phyloP scores from a whole-genome alignment of 129 eudicot species.

The Logfia minima region DNA sequence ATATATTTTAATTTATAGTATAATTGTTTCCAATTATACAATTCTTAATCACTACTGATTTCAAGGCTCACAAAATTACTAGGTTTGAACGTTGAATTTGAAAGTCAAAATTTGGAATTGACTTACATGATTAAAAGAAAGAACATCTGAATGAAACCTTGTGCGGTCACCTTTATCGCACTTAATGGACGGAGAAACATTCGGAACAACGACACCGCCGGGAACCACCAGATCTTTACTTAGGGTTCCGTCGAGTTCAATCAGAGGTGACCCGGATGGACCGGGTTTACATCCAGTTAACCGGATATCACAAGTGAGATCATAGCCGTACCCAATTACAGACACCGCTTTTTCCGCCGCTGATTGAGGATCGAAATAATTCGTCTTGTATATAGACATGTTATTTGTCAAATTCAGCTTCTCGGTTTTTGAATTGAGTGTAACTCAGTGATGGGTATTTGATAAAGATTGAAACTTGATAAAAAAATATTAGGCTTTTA shows the following conservation, averaged over 20 bases:
- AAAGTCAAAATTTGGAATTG: slow-evolving; percentile 8
- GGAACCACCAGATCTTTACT: slow-evolving; percentile 68
- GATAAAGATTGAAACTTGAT: slow-evolving; percentile 11
- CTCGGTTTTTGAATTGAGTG: slow-evolving; percentile 15
- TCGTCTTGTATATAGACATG: slow-evolving; percentile 52
- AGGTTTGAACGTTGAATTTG: neutral
- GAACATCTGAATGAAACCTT: slow-evolving; percentile 84
- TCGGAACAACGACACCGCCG: slow-evolving; percentile 60
- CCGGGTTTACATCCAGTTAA: slow-evolving; percentile 74
- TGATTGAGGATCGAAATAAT: slow-evolving; percentile 52
- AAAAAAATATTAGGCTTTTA: neutral
- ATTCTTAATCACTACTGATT: neutral
- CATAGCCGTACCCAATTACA: slow-evolving; percentile 83
- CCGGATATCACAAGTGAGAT: slow-evolving; percentile 71
- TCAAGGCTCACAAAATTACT: neutral
- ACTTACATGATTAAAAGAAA: slow-evolving; percentile 71
- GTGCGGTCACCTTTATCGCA: slow-evolving; percentile 98
- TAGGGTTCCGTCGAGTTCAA: slow-evolving; percentile 51
- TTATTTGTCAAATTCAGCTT: neutral
- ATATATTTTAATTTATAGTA: too few relatives aligned
- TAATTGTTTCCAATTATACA: neutral
- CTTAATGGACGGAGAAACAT: slow-evolving; percentile 63
- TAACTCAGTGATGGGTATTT: slow-evolving; percentile 15
- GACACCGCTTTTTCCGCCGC: slow-evolving; percentile 91
- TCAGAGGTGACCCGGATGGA: slow-evolving; percentile 65